Conservation (phyloP, 257 asterid genomes). For the Lithospermum erythrorhizon region DNA sequence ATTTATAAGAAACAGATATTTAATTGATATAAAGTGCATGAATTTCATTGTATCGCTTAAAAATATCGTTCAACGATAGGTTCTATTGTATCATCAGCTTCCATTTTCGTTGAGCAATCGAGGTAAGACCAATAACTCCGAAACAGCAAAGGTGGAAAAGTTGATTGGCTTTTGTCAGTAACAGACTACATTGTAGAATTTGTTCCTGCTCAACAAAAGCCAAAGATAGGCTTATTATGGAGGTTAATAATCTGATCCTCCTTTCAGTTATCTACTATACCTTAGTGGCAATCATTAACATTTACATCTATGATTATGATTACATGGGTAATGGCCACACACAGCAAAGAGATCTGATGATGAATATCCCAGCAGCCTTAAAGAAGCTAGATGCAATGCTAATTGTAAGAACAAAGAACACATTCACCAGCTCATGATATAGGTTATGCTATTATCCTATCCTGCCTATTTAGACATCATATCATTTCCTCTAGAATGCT, state of each 20-base stretch:
- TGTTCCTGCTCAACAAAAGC: conserved; percentile 65
- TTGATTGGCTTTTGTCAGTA: conserved; percentile 73
- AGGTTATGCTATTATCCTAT: too few relatives aligned
- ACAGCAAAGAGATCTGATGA: conserved; percentile 51
- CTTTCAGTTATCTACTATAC: too few relatives aligned
- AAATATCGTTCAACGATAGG: too few relatives aligned
- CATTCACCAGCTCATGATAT: neutral
- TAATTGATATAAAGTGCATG: too few relatives aligned
- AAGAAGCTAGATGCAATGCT: conserved; percentile 74
- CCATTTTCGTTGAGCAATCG: conserved; percentile 76
- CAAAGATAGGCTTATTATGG: conserved; percentile 62
- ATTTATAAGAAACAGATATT: neutral
- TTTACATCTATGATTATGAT: neutral
- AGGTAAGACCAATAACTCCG: conserved; percentile 75
- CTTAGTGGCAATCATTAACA: neutral
- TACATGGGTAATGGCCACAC: conserved; percentile 64
- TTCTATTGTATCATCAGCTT: conserved; percentile 27
- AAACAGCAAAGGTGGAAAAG: conserved; percentile 67
- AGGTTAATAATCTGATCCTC: conserved; percentile 27
- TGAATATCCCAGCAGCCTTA: conserved; percentile 78
- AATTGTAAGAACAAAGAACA: conserved; percentile 32
- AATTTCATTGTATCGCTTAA: too few relatives aligned
- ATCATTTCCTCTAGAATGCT: too few relatives aligned
- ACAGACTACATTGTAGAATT: conserved; percentile 80
- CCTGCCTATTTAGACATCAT: too few relatives aligned